Base-by-base conservation (phyloP, 2,329 filamentous ascomycete genomes). In the Penicillium aurantiogriseum region DNA sequence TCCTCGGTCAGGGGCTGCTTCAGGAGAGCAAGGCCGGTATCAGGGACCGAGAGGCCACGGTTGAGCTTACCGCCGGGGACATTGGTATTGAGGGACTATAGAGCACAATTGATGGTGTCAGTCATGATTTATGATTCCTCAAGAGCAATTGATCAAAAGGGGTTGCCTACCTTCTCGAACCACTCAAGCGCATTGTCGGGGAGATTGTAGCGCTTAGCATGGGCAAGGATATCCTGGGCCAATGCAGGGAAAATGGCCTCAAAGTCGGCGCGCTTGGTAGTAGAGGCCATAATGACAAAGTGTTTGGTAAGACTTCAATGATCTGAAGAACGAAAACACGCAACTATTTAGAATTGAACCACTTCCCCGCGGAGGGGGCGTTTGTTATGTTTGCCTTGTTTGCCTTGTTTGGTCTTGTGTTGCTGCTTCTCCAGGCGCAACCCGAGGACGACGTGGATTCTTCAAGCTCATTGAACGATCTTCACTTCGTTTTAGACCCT, bases 61-160 rank as follows among this genome's bases (percentile, higher is more conserved):
- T 99, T 99, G 82, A 92, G 96, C 83, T 99, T 99, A 74, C 94
- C 94, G 67, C 94, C 94, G 53, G 94, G 81, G 7, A 91, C 86
- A 80, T 99, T 99, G 79, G 86, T 83, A 73, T 92, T 85, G 70
- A 97, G 84, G 61, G 84, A 88, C 91, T 97, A 65, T 47, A 11
- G 31, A 19, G 13, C 21, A 29, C 3, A 17, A 55, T 43, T 38
- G 15, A 33, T 3, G 31, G n/a, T 42, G 53, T 61, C 13, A 62
- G 56, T 33, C 27, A 49, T 43, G 27, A 8, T 15, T 33, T 23
- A 47, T 38, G 27, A 11, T 15, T n/a, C 7, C 35, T 11, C 6
- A 15, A 25, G 17, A 23, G 29, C 23, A 27, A 19, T 27, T 21
- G 17, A 29, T 25, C 10, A 50, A 27, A 49, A 43, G 33, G 47